Conservation (phyloP, 306 rosid species). For the Amphicarpaea edgeworthii region DNA sequence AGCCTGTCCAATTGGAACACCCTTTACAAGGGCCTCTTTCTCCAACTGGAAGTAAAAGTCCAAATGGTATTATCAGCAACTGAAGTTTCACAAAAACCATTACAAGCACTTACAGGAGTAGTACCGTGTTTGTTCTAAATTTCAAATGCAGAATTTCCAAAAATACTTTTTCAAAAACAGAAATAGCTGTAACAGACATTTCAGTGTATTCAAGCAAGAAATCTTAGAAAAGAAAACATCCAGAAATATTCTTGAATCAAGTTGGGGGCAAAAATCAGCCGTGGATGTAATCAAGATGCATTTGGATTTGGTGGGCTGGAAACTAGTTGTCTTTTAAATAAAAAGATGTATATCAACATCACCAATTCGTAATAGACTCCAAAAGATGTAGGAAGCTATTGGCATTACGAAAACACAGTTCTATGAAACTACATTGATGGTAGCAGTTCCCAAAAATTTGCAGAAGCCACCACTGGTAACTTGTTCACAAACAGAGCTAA, state of each 20-base stretch:
- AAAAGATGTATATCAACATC: constrained; percentile 32
- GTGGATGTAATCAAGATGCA: constrained; percentile 38
- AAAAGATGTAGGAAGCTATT: constrained; percentile 28
- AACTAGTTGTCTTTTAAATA: constrained; percentile 35
- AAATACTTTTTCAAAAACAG: constrained; percentile 20
- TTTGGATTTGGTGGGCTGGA: constrained; percentile 42
- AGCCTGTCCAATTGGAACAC: constrained; percentile 75
- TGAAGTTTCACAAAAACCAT: constrained; percentile 29
- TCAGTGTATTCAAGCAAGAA: constrained; percentile 28
- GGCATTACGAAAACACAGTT: constrained; percentile 32
- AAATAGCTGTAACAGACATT: constrained; percentile 30
- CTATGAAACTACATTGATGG: constrained; percentile 18
- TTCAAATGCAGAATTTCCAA: constrained; percentile 37
- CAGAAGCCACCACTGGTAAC: background rate
- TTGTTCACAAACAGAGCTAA: no score
- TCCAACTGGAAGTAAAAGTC: constrained; percentile 73
- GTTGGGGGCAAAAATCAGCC: constrained; percentile 34
- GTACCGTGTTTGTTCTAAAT: background rate
- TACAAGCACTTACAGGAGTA: constrained; percentile 24
- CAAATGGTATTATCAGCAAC: constrained; percentile 37
- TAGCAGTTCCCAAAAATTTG: constrained; percentile 33
- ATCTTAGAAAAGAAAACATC: constrained; percentile 35
- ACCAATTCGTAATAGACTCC: constrained; percentile 19
- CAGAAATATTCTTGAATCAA: constrained; percentile 35
- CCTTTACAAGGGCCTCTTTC: constrained; percentile 85